Base-by-base conservation (phyloP, 1,284 basidiomycete species). In the Wolfiporia cocos region DNA sequence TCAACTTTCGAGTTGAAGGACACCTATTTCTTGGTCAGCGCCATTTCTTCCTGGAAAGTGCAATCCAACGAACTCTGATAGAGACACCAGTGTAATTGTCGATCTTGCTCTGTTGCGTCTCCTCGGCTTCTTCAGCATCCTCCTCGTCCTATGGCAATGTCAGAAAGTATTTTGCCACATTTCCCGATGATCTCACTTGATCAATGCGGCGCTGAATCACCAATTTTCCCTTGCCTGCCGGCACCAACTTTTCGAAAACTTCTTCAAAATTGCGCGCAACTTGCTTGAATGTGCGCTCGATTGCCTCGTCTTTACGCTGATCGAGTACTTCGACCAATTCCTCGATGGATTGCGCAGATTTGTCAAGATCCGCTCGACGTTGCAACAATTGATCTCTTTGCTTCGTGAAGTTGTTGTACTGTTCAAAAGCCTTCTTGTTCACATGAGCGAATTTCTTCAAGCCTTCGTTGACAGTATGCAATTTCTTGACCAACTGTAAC, bases 341-440 rank as follows among this genome's bases (percentile, higher is more conserved):
- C 56, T 92, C 78, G 52, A 99, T 99, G 32, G 91, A 93, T 36
- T 76, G 60, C 0, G 90, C 92, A 1, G 91, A 93, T 52, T 81
- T 83, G 50, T 96, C 92, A 21, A 98, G 75, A 61, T 98, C 96
- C 50, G 88, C 84, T 15, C 92, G 80, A 4, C 96, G 83, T 51
- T 85, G 74, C 24, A 91, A 64, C 5, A 98, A 77, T 52, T 94
- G 87, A 59, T 98, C 94, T 2, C 94, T 83, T 64, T 99, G 94
- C 60, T 95, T 96, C 9, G 94, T 97, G 63, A 99, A 99, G 60
- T 90, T 94, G 64, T 80, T 91, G 71, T 96, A 98, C 64, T 98
- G 93, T 64, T 99, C 96, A 58, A 97, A 95, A 1, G 95, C 96
- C 64, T 98, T 98, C 72, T 99, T 99, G 74, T 99, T 99, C 51